Conservation (phyloP, 805 yeast species). For the Wickerhamiella domercqiae region DNA sequence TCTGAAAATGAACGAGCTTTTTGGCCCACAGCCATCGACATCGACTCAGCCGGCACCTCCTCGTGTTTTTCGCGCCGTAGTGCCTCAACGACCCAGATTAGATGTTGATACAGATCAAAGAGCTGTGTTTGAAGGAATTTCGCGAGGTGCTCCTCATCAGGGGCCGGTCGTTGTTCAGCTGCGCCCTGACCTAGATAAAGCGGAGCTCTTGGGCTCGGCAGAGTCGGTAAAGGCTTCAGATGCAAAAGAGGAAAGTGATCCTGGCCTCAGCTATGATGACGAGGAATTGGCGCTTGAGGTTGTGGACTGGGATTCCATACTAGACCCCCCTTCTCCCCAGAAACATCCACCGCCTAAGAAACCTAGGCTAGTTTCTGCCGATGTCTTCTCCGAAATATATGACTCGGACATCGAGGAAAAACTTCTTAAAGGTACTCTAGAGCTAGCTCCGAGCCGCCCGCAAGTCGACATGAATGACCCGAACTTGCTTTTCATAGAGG, state of each 20-base stretch:
- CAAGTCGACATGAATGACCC: constrained; percentile 81
- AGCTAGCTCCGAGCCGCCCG: constrained; percentile 15
- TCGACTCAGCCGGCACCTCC: constrained; percentile 38
- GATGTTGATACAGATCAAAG: constrained; percentile 52
- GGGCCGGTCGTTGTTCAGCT: neutral
- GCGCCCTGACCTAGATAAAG: neutral
- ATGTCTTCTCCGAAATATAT: constrained; percentile 22
- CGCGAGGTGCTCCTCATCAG: neutral
- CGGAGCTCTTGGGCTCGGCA: too few relatives aligned
- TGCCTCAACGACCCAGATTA: constrained; percentile 42
- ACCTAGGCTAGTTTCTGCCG: neutral
- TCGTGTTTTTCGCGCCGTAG: constrained; percentile 19
- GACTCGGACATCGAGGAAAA: constrained; percentile 37
- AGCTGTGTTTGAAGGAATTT: constrained; percentile 28
- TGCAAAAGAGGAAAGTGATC: neutral
- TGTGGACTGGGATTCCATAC: constrained; percentile 22
- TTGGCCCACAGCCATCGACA: constrained; percentile 45
- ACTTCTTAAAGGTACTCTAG: constrained; percentile 54
- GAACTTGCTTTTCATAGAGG: constrained; percentile 49
- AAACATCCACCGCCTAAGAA: constrained; percentile 4
- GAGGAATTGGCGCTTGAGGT: constrained; percentile 15
- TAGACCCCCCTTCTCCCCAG: constrained; percentile 18
- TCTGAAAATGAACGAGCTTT: constrained; percentile 49
- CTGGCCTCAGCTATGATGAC: neutral
- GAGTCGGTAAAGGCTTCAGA: too few relatives aligned